Percentiles rank a stretch among this genome's conserved stretches.
Evolutionary conservation across 768 basidiomycete genomes (phyloP).

Genomic region (Gymnopilus dilepis): DNA sequence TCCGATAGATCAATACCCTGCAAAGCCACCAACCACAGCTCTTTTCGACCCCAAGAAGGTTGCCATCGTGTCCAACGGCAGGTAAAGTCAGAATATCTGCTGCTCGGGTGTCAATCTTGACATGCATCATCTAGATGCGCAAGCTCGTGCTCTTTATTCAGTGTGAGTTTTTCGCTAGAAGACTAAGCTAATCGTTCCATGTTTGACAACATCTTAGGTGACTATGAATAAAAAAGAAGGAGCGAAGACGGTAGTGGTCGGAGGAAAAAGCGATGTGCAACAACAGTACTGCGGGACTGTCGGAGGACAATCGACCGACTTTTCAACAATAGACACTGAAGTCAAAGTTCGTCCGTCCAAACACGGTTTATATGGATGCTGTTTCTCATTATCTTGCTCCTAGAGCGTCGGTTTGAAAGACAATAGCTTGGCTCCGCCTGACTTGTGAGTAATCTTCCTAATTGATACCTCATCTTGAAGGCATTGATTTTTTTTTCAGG

Average conservation of each 20-base stretch:
- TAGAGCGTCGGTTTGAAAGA: conserved; percentile 60
- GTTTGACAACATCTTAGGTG: conserved; percentile 38
- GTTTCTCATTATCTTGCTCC: background rate
- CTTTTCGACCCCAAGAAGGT: conserved; percentile 59
- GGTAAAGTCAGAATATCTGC: conserved; percentile 25
- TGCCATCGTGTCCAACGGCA: conserved; percentile 61
- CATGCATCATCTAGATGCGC: conserved; percentile 43
- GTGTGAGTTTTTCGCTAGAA: conserved; percentile 37
- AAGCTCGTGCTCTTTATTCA: conserved; percentile 54
- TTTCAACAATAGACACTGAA: conserved; percentile 63
- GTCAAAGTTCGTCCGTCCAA: conserved; percentile 60
- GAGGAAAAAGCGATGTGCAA: conserved; percentile 51
- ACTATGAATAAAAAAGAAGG: conserved; percentile 67
- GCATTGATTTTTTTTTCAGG: conserved; percentile 32
- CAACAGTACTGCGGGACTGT: conserved; percentile 70
- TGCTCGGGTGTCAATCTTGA: background rate
- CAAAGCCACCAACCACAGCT: conserved; percentile 44
- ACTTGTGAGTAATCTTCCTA: conserved; percentile 47
- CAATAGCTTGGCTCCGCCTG: conserved; percentile 62
- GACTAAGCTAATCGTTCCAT: too few species aligned
- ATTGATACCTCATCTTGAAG: background rate
- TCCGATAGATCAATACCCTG: conserved; percentile 28
- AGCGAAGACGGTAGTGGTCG: conserved; percentile 58
- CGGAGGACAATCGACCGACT: conserved; percentile 67
- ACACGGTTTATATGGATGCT: too few species aligned